Evolutionary conservation across 2,329 filamentous ascomycete genomes (phyloP), one percentile per base, ranked within the genome.

Genomic region (Leptographium radiaticola): DNA sequence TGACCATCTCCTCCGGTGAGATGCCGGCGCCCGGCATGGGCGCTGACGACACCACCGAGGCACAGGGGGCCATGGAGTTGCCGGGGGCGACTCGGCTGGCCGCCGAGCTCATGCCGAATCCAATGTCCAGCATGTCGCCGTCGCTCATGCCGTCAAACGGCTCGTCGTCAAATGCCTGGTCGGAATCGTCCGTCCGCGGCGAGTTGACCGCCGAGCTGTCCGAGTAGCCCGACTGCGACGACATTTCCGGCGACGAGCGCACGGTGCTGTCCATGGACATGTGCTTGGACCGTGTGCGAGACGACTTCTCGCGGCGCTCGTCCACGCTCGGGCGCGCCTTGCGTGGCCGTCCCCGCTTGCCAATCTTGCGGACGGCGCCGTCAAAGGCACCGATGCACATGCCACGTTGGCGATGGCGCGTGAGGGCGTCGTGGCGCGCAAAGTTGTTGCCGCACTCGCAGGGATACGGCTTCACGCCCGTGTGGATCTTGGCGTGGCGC

Each of bases 321-420:
- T 79, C 76, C 63, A 76, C 68, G 48, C 81, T 77, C 0, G 79
- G 79, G 8, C 80, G 68, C 59, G 76, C 71, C 72, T 84, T 84
- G 58, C 79, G 75, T 7, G 81, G 81, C 18, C 81, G 71, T 10
- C 81, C 81, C n/a, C 79, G 73, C 70, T 81, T 81, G 45, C 77
- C 78, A 8, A 75, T 70, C 64, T 80, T 81, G 50, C 77, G 72
- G 8, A 80, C 77, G 15, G 79, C 72, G 42, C 90, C 90, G 59
- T 95, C 89, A 62, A 97, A 94, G 6, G 89, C 91, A 54, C 93
- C 93, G 54, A 93, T 85, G 68, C 93, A 98, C 87, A 96, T 95
- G 53, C 91, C 93, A 43, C 93, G 84, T 68, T 97, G 93, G 53
- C 90, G 83, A 67, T 98, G 93, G 54, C 93, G 81, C 25, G 93